phyloP scores from a whole-genome alignment of 2,329 filamentous ascomycete species.

The Aspergillus hortae region DNA sequence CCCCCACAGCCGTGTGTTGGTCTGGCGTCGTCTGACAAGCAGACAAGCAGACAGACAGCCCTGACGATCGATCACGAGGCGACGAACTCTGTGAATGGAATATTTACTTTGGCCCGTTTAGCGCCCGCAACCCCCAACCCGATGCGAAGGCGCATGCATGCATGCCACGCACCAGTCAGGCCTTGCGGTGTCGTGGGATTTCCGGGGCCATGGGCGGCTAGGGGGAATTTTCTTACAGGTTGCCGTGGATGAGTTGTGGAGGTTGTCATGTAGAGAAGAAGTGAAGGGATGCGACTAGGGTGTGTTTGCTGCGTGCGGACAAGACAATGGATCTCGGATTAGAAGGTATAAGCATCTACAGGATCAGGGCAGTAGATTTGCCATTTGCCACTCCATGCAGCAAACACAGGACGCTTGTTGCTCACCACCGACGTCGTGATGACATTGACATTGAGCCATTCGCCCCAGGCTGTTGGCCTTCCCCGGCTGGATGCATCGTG shows the following conservation, averaged over 20 bases:
- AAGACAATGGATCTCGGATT: no score
- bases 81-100: background rate
- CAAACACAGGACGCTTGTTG: no score
- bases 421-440: no score
- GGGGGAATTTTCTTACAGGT: slow-evolving; percentile 12
- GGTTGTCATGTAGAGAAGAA: no score
- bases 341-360: no score
- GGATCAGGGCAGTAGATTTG: no score
- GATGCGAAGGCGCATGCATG: slow-evolving; percentile 1
- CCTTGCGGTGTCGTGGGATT: slow-evolving; percentile 6
- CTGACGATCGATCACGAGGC: slow-evolving; percentile 12
- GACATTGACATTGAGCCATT: no score
- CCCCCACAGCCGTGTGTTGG: background rate
- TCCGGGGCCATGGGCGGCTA: slow-evolving; percentile 19
- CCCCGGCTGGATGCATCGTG: background rate
- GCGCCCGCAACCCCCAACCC: background rate
- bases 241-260: background rate
- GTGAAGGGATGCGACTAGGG: no score
- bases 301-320: no score
- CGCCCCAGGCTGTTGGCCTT: no score
- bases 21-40: slow-evolving; percentile 5
- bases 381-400: no score
- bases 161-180: slow-evolving; percentile 7
- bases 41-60: background rate
- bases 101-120: background rate